phyloP scores from a whole-genome alignment of 176 grass and related monocot genomes.

The Ensete glaucum region DNA sequence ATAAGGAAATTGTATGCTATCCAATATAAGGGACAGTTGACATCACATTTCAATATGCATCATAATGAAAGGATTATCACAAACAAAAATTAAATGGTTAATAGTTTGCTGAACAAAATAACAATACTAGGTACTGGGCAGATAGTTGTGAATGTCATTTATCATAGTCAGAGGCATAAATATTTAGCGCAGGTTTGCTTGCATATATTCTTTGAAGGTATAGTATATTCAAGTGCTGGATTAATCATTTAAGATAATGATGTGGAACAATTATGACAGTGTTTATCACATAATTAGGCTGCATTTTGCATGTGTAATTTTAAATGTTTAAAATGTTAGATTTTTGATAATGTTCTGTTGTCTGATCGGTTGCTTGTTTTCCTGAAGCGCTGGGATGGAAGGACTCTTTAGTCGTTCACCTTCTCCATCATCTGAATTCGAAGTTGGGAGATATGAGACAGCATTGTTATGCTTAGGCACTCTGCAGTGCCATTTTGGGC shows the following conservation, averaged over 20 bases:
- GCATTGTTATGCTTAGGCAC: slow-evolving; percentile 87
- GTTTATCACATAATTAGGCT: not conserved
- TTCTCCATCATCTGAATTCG: slow-evolving; percentile 49
- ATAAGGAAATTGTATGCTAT: no score
- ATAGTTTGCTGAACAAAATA: no score
- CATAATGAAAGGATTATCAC: no score
- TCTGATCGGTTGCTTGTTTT: slow-evolving; percentile 16
- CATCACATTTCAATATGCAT: no score
- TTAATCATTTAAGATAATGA: not conserved
- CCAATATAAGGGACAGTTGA: no score
- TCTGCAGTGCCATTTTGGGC: slow-evolving; percentile 89
- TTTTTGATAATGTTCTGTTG: not conserved
- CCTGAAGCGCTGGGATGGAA: slow-evolving; percentile 84
- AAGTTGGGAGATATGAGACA: slow-evolving; percentile 83
- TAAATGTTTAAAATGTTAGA: not conserved
- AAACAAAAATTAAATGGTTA: no score
- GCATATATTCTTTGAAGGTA: no score
- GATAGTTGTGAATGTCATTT: no score
- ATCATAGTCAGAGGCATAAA: no score
- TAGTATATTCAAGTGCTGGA: no score
- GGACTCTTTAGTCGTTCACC: slow-evolving; percentile 61
- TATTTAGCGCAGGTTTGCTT: no score
- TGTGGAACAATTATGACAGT: not conserved
- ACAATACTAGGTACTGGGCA: no score
- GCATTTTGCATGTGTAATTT: not conserved